A percentile compares a stretch with the other conserved stretches of the same genome.
Conservation (phyloP, 805 yeast genomes). For the Teunomyces tritomae region DNA sequence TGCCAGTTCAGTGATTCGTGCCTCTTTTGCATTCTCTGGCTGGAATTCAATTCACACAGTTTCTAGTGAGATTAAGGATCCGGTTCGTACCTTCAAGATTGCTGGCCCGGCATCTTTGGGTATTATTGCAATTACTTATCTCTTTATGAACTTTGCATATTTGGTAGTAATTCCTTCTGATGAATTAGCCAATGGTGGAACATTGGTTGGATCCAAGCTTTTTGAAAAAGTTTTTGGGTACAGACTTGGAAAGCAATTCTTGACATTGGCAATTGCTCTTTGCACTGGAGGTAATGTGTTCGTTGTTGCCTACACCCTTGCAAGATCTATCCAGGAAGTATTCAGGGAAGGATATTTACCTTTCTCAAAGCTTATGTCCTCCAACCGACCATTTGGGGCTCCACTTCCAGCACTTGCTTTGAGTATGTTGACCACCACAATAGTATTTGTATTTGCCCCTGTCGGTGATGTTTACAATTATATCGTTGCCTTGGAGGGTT, state of each 20-base stretch:
- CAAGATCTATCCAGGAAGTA: conserved; percentile 63
- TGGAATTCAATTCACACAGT: conserved; percentile 64
- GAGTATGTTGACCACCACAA: conserved; percentile 40
- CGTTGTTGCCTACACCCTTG: conserved; percentile 57
- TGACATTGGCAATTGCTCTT: conserved; percentile 57
- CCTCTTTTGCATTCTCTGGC: conserved; percentile 59
- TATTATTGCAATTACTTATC: conserved; percentile 47
- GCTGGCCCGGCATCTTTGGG: conserved; percentile 59
- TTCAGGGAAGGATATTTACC: conserved; percentile 65
- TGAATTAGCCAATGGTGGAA: conserved; percentile 54
- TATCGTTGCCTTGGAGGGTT: conserved; percentile 51
- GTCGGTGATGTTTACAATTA: conserved; percentile 51
- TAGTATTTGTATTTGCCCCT: conserved; percentile 40
- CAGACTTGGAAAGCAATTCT: conserved; percentile 49
- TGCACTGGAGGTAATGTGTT: conserved; percentile 62
- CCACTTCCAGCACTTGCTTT: conserved; percentile 52
- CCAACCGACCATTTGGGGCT: conserved; percentile 54
- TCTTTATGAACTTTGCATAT: conserved; percentile 55
- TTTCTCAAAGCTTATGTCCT: conserved; percentile 48
- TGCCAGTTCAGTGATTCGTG: conserved; percentile 55
- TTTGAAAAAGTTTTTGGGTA: conserved; percentile 57
- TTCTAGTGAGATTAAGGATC: conserved; percentile 59
- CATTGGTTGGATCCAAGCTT: conserved; percentile 56
- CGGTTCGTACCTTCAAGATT: conserved; percentile 52
- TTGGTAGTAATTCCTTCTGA: conserved; percentile 52